Evolutionary conservation across 768 basidiomycete species (phyloP), one percentile per base, ranked within the genome.

Genomic region (Agrocybe praecox): DNA sequence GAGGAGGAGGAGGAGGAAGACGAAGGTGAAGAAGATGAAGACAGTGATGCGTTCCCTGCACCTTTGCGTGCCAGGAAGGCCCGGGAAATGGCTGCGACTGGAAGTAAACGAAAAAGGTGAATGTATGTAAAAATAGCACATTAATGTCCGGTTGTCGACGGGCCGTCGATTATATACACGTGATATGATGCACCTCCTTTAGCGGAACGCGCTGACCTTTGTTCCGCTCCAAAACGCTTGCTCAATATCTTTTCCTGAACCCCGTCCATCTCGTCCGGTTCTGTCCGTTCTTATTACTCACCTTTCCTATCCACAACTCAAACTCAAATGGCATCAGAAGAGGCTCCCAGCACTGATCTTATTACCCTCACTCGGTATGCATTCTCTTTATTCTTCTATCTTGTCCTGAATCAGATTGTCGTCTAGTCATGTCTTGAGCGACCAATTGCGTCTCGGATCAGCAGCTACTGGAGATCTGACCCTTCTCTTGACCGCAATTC

Each of bases 381-480:
- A 43, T 15, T 18, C 19, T 24, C 22, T 49, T 53, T 49, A 47
- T 29, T 42, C 21, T 43, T 32, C 52, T 24, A 46, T 45, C 56
- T 46, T 58, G 10, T 49, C 51, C 18, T 8, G 53, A 53, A 48
- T 33, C 49, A 60, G 46, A 59, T 58, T 46, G 49, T 44, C 47
- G 50, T 59, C 22, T 64, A 94, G 93, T 55, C 94, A 97, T 80
- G 92, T 98, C 70, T 83, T 98, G 46, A 79, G 80, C 53, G 90
- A 94, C 67, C 94, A 96, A 73, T 74, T 92, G 62, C 87, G 88
- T 55, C 78, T 96, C 24, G 96, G 96, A 36, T 73, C 86, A 10
- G 74, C 84, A 5, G 95, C 95, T 6, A 94, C 93, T 0, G 96
- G 97, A 57, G 97, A 98, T 76, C 78, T 98, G 53, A 98, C 97